Base-by-base conservation (phyloP, 257 asterid species). In the Penstemon davidsonii region DNA sequence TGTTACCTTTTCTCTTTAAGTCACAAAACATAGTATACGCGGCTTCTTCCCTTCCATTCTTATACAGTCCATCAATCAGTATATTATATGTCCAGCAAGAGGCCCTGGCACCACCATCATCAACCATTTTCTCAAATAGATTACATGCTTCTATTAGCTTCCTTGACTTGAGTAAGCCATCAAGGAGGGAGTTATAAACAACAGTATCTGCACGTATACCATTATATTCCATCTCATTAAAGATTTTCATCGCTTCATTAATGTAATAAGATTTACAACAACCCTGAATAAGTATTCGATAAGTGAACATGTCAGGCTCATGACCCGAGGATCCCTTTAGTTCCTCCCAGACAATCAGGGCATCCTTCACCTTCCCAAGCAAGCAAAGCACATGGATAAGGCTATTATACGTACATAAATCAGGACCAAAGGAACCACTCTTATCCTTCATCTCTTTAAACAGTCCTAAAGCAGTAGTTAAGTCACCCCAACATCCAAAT, bases 381-480 rank as follows among this genome's bases (percentile, higher is more conserved):
- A 74, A 67, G 88, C 89, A 91, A 73, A 94, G 91, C 73, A 88
- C 95, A 2, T 85, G 92, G 61, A 93, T 77, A 38, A 93, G 85
- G 82, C 96, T 93, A 74, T 93, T 94, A 75, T 94, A 94, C 5
- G 97, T 91, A 60, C 96, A 88, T 73, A 94, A 62, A 74, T 94
- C 97, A 0, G 96, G 97, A 73, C 70, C 66, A 74, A 85, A 84
- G 25, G 75, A 57, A 62, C 83, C 82, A 8, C 75, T 68, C 69
- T 78, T 87, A 71, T 77, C 96, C 83, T 86, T 94, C 96, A 94
- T 94, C 83, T 94, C 97, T 70, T 88, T 94, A 71, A 94, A 94
- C 76, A 91, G 81, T 52, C 79, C 64, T 42, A 91, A 71, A 8
- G 96, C 82, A 60, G 80, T 79, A 40, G 68, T 67, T 73, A 90